Percentiles rank a stretch among this genome's conserved stretches.
Evolutionary conservation across 208 protist genomes (phyloP).

Genomic region (Herpetomonas muscarum): DNA sequence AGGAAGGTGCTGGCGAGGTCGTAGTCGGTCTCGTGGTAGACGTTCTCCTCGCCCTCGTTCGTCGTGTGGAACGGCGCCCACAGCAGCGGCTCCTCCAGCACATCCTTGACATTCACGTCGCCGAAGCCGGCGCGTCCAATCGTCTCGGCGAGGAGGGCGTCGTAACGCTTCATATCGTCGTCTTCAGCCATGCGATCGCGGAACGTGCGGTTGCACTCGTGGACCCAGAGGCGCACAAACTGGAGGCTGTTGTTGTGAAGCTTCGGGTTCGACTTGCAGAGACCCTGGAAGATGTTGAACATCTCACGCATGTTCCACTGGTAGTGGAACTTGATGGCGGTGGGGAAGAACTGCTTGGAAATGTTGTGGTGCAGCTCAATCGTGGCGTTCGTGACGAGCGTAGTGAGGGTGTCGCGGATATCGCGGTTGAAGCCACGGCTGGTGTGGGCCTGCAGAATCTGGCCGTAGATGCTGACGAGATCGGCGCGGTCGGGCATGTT

Average conservation of each 20-base stretch:
- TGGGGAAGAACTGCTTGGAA: constrained; percentile 95
- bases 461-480: constrained; percentile 93
- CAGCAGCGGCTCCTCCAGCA: constrained; percentile 87
- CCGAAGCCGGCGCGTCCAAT: constrained; percentile 76
- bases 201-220: constrained; percentile 97
- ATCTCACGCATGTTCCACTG: constrained; percentile 99
- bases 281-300: constrained; percentile 95
- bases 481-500: constrained; percentile 92
- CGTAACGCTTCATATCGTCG: constrained; percentile 89
- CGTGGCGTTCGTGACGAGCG: constrained; percentile 86
- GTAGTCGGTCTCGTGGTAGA: constrained; percentile 87
- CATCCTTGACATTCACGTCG: constrained; percentile 82
- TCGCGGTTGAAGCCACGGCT: constrained; percentile 67
- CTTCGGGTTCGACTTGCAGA: constrained; percentile 89
- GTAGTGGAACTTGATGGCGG: constrained; percentile 99
- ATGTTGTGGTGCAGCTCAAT: constrained; percentile 91
- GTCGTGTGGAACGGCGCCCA: constrained; percentile 94
- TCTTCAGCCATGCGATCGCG: constrained; percentile 93
- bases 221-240: constrained; percentile 93
- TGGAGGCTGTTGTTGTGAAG: constrained; percentile 74
- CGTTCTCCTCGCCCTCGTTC: constrained; percentile 81
- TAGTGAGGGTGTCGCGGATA: constrained; percentile 84
- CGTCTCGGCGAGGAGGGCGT: constrained; percentile 85
- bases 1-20: constrained; percentile 79
- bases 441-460: constrained; percentile 95